Evolutionary conservation across 768 basidiomycete genomes (phyloP).

Genomic region (Pleurotus tuoliensis): DNA sequence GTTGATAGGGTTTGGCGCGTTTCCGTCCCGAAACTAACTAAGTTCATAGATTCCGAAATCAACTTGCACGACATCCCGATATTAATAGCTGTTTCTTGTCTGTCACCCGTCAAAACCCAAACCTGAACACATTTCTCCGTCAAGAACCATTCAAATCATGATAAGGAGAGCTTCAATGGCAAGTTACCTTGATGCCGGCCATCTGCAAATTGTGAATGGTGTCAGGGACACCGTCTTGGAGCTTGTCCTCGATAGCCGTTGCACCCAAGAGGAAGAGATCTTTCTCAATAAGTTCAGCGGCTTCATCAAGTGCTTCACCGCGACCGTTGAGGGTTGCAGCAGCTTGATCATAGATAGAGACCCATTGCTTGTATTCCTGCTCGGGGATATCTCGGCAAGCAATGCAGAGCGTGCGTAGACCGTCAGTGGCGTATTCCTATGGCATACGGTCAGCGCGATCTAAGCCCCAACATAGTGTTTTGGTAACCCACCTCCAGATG

Average conservation of each 20-base stretch:
- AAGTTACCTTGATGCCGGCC: constrained; percentile 85
- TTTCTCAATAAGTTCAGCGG: constrained; percentile 94
- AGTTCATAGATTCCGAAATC: constrained; percentile 97
- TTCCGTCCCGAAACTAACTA: constrained; percentile 46
- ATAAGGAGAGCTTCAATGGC: neutral
- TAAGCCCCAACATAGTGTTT: neutral
- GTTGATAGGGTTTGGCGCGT: too few species aligned
- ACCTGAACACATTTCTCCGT: constrained; percentile 41
- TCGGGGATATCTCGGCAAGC: constrained; percentile 91
- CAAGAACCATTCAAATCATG: too few species aligned
- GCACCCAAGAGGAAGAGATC: constrained; percentile 92
- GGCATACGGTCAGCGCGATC: neutral
- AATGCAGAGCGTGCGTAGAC: constrained; percentile 93
- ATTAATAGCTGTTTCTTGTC: constrained; percentile 99
- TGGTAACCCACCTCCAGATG: constrained; percentile 76
- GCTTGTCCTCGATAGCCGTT: constrained; percentile 97
- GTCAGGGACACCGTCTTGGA: constrained; percentile 98
- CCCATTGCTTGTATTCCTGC: constrained; percentile 89
- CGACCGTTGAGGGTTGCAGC: constrained; percentile 95
- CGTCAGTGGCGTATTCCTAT: constrained; percentile 95
- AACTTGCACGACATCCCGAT: constrained; percentile 97
- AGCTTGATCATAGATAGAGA: constrained; percentile 82
- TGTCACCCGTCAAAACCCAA: constrained; percentile 97
- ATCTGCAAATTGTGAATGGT: constrained; percentile 96
- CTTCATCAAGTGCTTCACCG: constrained; percentile 89